These are phyloP conservation scores for Elsinoe fawcettii DNA, from an alignment of 2,329 filamentous ascomycete species.

Conservation along the genomic window DNA sequence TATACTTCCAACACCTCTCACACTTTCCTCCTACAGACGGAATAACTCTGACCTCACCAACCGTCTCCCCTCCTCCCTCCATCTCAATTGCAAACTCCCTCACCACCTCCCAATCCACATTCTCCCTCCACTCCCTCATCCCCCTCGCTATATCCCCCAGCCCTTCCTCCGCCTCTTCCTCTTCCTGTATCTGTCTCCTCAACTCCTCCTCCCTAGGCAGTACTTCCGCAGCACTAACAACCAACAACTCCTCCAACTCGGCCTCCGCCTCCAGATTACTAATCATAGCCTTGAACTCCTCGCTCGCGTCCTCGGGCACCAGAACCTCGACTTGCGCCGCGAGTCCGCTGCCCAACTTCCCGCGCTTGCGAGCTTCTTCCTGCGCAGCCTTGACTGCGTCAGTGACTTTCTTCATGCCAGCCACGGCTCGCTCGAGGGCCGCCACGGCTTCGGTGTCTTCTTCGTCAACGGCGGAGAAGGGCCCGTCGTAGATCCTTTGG, in stretches of 20 bases:
- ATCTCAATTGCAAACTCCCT: constrained; percentile 29
- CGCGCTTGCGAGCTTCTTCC: constrained; percentile 63
- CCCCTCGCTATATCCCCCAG: constrained; percentile 3
- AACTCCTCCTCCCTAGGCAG: constrained; percentile 15
- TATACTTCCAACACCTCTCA: constrained; percentile 79
- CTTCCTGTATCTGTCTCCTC: constrained; percentile 15
- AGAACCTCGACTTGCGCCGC: constrained; percentile 62
- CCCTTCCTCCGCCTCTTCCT: constrained; percentile 15
- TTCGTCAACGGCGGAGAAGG: constrained; percentile 20
- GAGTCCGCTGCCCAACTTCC: constrained; percentile 70
- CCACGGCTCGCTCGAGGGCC: constrained; percentile 42
- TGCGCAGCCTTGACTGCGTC: constrained; percentile 65
- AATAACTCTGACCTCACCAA: constrained; percentile 24
- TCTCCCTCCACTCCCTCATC: constrained; percentile 19
- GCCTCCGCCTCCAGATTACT: constrained; percentile 19
- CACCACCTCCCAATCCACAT: constrained; percentile 35
- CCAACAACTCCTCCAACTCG: constrained; percentile 36
- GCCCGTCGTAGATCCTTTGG: constrained; percentile 22
- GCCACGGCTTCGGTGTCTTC: constrained; percentile 12
- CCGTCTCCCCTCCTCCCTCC: constrained; percentile 19
- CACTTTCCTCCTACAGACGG: constrained; percentile 61
- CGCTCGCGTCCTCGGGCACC: constrained; percentile 18
- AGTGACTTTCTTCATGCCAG: constrained; percentile 43
- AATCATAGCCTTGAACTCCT: constrained; percentile 12
- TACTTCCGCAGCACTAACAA: constrained; percentile 34